These are phyloP conservation scores for Daedalea quercina DNA, from an alignment of 768 basidiomycete genomes.

Conservation along the genomic window DNA sequence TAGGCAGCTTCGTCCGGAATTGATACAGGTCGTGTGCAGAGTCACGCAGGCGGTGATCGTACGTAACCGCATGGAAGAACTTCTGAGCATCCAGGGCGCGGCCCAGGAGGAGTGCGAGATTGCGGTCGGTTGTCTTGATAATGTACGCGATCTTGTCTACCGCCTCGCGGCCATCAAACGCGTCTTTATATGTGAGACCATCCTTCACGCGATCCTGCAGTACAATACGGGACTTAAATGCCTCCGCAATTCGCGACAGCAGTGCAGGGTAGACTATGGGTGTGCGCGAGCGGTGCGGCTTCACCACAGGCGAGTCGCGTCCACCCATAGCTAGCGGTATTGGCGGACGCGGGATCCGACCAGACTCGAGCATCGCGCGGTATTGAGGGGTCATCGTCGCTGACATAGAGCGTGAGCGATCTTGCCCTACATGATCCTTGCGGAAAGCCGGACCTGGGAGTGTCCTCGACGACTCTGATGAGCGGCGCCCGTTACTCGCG, in stretches of 20 bases:
- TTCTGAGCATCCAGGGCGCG: constrained; percentile 96
- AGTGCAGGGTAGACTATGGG: constrained; percentile 94
- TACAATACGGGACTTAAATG: constrained; percentile 78
- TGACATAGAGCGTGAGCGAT: constrained; percentile 75
- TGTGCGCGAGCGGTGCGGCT: constrained; percentile 40
- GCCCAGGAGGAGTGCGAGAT: constrained; percentile 90
- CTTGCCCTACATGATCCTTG: constrained; percentile 55
- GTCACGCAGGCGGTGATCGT: constrained; percentile 92
- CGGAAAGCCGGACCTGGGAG: constrained; percentile 47
- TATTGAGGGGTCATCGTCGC: constrained; percentile 43
- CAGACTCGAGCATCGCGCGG: constrained; percentile 37
- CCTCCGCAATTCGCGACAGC: constrained; percentile 89
- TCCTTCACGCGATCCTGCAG: constrained; percentile 85
- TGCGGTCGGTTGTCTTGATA: constrained; percentile 97
- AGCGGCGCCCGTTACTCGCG: constrained; percentile 40
- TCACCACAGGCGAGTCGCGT: constrained; percentile 27
- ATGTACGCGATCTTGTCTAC: constrained; percentile 97
- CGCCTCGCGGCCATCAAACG: constrained; percentile 95
- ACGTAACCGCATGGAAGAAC: constrained; percentile 99
- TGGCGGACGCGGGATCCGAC: constrained; percentile 20
- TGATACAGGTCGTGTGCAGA: constrained; percentile 87
- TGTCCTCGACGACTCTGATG: constrained; percentile 64
- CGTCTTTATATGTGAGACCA: constrained; percentile 91
- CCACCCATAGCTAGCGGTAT: constrained; percentile 17
- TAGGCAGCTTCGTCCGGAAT: constrained; percentile 77